Conservation (phyloP, 306 rosid species). For the Macrotyloma uniflorum region DNA sequence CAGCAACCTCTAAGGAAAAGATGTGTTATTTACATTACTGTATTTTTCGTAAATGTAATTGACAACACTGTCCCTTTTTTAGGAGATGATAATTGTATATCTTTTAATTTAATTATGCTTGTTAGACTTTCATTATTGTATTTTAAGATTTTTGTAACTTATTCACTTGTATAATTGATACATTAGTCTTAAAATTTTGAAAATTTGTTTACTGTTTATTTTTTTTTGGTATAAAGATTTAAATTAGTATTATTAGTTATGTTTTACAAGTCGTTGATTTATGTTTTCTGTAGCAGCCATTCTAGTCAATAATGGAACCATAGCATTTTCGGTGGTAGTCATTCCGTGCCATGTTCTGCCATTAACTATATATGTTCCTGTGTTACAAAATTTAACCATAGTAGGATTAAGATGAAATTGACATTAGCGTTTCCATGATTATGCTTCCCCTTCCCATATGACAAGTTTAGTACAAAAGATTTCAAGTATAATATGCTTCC, state of each 20-base stretch:
- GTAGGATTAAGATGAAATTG: background rate
- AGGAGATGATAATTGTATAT: background rate
- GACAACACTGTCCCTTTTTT: background rate
- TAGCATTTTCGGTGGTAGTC: constrained; percentile 20
- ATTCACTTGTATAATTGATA: background rate
- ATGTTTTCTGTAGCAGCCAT: constrained; percentile 16
- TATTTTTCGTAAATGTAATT: background rate
- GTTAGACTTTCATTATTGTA: constrained; percentile 5
- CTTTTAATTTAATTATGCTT: background rate
- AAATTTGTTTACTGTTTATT: background rate
- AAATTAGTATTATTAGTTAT: background rate
- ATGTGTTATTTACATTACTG: background rate
- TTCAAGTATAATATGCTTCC: constrained; percentile 8
- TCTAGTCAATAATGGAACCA: background rate
- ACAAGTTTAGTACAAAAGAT: background rate
- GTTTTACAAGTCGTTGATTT: too few relatives aligned
- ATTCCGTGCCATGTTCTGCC: background rate
- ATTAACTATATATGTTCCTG: constrained; percentile 1
- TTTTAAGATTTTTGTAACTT: background rate
- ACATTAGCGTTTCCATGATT: background rate
- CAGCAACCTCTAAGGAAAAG: background rate
- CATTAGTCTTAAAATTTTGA: background rate
- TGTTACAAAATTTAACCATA: constrained; percentile 10
- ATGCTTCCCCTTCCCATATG: background rate
- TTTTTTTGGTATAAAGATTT: background rate